These are phyloP conservation scores for Phyllostachys edulis DNA, from an alignment of 176 grass and related monocot genomes.

Conservation along the genomic window DNA sequence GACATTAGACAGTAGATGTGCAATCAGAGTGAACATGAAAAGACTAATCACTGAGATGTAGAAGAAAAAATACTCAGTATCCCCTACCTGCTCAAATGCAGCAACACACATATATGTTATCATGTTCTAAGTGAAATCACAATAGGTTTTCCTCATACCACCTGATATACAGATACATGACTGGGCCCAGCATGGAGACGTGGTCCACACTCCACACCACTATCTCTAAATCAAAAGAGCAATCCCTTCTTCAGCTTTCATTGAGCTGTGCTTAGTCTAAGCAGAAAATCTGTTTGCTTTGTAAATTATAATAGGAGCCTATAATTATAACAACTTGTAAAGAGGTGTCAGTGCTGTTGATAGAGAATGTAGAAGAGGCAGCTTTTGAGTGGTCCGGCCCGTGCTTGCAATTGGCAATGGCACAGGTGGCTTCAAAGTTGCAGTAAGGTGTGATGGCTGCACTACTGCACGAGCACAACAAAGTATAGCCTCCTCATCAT, in stretches of 20 bases:
- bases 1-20: too few relatives aligned
- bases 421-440: background rate
- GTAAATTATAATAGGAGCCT: too few relatives aligned
- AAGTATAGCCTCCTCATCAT: background rate
- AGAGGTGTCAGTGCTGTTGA: background rate
- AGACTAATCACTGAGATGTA: too few relatives aligned
- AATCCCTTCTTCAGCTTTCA: background rate
- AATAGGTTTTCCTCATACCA: too few relatives aligned
- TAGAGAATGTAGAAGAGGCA: background rate
- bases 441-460: background rate
- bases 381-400: background rate
- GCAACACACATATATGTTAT: too few relatives aligned
- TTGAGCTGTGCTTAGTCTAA: background rate
- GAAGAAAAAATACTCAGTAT: too few relatives aligned
- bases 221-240: background rate
- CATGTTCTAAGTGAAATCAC: too few relatives aligned
- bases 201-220: background rate
- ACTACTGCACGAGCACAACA: background rate
- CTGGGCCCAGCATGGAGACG: too few relatives aligned
- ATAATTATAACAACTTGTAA: background rate
- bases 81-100: too few relatives aligned
- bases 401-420: too few relatives aligned
- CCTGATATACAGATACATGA: too few relatives aligned
- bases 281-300: background rate
- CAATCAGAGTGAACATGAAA: too few relatives aligned